Evolutionary conservation across 768 basidiomycete species (phyloP), one percentile per base, ranked within the genome.

Genomic region (Termitomyces bulborhizus): DNA sequence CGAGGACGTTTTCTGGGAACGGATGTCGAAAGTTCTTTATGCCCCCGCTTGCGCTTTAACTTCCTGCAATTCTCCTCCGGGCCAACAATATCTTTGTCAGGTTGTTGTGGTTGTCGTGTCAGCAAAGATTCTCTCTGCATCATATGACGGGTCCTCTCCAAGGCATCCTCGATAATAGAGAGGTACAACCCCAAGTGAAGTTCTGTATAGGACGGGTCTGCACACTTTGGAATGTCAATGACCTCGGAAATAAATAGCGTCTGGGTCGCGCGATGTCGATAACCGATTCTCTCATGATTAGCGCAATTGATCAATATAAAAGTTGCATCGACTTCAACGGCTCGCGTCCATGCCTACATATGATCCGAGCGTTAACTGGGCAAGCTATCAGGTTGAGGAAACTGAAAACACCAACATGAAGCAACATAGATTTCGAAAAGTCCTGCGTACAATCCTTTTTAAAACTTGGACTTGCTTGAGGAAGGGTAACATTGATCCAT

Each of bases 181-280:
- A 63, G 53, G 27, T 57, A 58, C 15, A 63, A 34, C 5, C 58
- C 63, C 29, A 60, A 21, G 6, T 65, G 62, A 18, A 65, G 16
- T n/a, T 57, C 46, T 18, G 54, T 50, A 37, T 63, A 65, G 6
- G 46, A 48, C n/a, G 60, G 63, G 21, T 59, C 41, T 7, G 47
- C 29, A 18, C 50, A 54, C 5, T 42, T 39, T 0, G 50, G 16
- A 34, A 62, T 21, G 27, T 62, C 46, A 45, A 65, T 57, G 37
- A 64, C 37, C 6, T 60, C 58, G 2, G 63, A 63, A 27, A 63
- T 24, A 40, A 50, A 63, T 21, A 65, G 48, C 2, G 63, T 65
- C 29, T 62, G 57, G 12, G 32, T 58, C 11, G 26, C 21, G 24
- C 63, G 63, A 51, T 63, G 60, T 6, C 60, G 60, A 52, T 58